These are phyloP conservation scores for Clarireedia monteithiana DNA, from an alignment of 2,329 filamentous ascomycete genomes.

Conservation along the genomic window DNA sequence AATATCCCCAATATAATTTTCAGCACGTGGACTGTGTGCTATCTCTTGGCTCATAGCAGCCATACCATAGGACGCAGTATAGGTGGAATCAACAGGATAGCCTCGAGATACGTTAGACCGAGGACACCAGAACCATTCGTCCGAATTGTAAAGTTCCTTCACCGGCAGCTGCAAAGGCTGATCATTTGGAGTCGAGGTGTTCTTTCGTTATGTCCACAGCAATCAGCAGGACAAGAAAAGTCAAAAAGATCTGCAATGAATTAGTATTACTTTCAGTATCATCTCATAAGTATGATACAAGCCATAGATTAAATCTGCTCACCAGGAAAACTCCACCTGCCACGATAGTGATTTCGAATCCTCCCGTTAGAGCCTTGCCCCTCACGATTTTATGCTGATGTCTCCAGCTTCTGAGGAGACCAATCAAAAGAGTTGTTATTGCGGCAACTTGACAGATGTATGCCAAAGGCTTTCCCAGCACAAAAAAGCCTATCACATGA, in stretches of 20 bases:
- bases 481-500: slow-evolving; percentile 46
- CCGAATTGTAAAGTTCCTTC: neutral
- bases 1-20: neutral
- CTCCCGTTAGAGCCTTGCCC: slow-evolving; percentile 49
- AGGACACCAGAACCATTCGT: neutral
- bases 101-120: neutral
- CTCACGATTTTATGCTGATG: slow-evolving; percentile 50
- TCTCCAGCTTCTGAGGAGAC: slow-evolving; percentile 50
- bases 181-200: slow-evolving; percentile 6
- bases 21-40: neutral
- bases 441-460: slow-evolving; percentile 35
- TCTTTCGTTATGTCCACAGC: slow-evolving; percentile 27
- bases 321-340: slow-evolving; percentile 40
- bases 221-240: slow-evolving; percentile 24
- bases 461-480: slow-evolving; percentile 52
- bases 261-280: neutral
- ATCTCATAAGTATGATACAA: neutral
- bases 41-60: neutral
- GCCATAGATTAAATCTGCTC: slow-evolving; percentile 25
- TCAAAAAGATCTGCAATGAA: slow-evolving; percentile 20
- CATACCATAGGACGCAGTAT: neutral
- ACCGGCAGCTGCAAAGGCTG: neutral
- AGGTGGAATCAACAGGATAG: neutral
- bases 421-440: slow-evolving; percentile 38
- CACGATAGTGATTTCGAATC: slow-evolving; percentile 48